These are phyloP conservation scores for Cladosporium sp. DNA, from an alignment of 2,329 filamentous ascomycete genomes.

Conservation along the genomic window DNA sequence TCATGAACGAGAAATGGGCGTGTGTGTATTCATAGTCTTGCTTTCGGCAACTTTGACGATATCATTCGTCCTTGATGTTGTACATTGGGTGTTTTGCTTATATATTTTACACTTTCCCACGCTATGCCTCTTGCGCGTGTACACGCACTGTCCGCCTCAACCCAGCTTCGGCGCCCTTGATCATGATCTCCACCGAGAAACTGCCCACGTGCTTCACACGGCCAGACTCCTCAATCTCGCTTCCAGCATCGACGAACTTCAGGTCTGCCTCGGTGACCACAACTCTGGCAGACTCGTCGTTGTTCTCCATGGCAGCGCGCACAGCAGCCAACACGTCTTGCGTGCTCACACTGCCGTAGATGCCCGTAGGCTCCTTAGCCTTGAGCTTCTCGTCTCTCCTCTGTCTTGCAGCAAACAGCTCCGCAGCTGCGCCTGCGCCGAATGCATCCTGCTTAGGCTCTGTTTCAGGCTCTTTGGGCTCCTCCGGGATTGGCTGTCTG, in stretches of 20 bases:
- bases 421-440: constrained; percentile 23
- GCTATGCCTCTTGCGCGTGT: constrained; percentile 31
- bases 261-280: constrained; percentile 49
- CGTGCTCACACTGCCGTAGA: constrained; percentile 54
- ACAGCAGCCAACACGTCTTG: constrained; percentile 49
- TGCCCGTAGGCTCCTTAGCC: constrained; percentile 29
- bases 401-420: constrained; percentile 27
- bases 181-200: constrained; percentile 49
- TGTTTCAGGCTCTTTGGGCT: constrained; percentile 12
- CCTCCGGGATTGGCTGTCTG: constrained; percentile 38
- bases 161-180: constrained; percentile 43
- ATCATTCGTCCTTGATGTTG: neutral
- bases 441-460: constrained; percentile 8
- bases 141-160: constrained; percentile 42
- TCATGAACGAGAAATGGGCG: too few species aligned
- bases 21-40: neutral
- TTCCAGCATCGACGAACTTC: constrained; percentile 40
- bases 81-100: constrained; percentile 10
- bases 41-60: too few species aligned
- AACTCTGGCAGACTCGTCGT: constrained; percentile 49
- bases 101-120: neutral
- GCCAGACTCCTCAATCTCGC: constrained; percentile 33
- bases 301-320: constrained; percentile 45
- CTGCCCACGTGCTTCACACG: constrained; percentile 52
- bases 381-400: constrained; percentile 16